Percentiles rank a stretch among this genome's conserved stretches.
phyloP scores from a whole-genome alignment of 2,329 filamentous ascomycete species.

The Ceratocystis cubensis region DNA sequence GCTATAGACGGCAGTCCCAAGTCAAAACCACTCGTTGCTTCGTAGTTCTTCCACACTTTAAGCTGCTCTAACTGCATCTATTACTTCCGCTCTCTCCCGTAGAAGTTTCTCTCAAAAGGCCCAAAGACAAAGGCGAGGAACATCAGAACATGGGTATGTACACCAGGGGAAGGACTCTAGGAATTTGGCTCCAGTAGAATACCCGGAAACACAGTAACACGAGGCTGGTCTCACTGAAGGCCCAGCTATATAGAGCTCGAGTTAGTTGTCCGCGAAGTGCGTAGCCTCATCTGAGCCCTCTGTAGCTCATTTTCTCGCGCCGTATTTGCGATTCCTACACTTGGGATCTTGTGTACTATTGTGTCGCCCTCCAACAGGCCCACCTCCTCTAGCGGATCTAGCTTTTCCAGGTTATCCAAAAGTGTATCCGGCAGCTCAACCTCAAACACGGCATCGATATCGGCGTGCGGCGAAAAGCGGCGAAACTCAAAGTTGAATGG shows the following conservation, averaged over 20 bases:
- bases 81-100: too few relatives aligned
- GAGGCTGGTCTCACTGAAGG: too few relatives aligned
- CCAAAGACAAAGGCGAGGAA: too few relatives aligned
- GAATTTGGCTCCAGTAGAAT: too few relatives aligned
- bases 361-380: conserved; percentile 28
- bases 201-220: too few relatives aligned
- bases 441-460: conserved; percentile 49
- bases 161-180: too few relatives aligned
- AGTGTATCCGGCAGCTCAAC: conserved; percentile 39
- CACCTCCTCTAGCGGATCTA: conserved; percentile 29
- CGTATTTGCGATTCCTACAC: neutral
- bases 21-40: too few relatives aligned
- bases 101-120: too few relatives aligned
- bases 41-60: too few relatives aligned
- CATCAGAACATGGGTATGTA: too few relatives aligned
- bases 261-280: conserved; percentile 8
- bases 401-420: conserved; percentile 28
- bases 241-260: neutral
- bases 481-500: conserved; percentile 35
- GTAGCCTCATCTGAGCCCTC: conserved; percentile 8
- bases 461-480: conserved; percentile 43
- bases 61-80: too few relatives aligned
- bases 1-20: too few relatives aligned
- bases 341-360: conserved; percentile 24
- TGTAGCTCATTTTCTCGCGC: conserved; percentile 4